Evolutionary conservation across 768 basidiomycete genomes (phyloP).

Genomic region (Tricholoma matsutake): DNA sequence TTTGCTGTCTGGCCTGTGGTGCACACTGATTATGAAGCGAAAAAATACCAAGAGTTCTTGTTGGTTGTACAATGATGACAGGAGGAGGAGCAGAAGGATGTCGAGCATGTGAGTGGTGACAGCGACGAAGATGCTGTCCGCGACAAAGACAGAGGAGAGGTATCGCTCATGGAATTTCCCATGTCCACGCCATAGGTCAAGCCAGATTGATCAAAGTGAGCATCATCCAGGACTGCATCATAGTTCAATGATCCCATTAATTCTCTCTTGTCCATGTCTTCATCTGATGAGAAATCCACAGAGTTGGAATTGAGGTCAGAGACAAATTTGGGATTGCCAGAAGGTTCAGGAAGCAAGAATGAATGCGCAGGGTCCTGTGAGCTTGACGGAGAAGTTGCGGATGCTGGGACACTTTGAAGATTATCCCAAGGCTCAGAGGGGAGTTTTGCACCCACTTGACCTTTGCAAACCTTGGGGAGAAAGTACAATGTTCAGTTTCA

Average conservation of each 20-base stretch:
- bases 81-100: too few relatives aligned
- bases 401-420: constrained; percentile 17
- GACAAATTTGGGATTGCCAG: constrained; percentile 12
- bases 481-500: constrained; percentile 44
- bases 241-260: not conserved
- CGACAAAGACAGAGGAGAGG: constrained; percentile 28
- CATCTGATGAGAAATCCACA: constrained; percentile 18
- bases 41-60: too few relatives aligned
- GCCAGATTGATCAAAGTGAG: constrained; percentile 1
- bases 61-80: too few relatives aligned
- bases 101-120: constrained; percentile 40
- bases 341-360: constrained; percentile 9
- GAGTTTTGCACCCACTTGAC: constrained; percentile 47
- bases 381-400: constrained; percentile 8
- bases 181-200: constrained; percentile 14
- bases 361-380: constrained; percentile 11
- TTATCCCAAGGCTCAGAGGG: constrained; percentile 56
- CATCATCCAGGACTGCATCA: not conserved
- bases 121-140: constrained; percentile 27
- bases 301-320: constrained; percentile 16
- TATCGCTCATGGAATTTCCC: constrained; percentile 15
- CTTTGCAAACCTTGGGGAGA: constrained; percentile 48
- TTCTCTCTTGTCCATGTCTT: constrained; percentile 11
- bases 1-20: too few relatives aligned
- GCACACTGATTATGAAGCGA: too few relatives aligned